Evolutionary conservation across 2,329 filamentous ascomycete genomes (phyloP).

Genomic region (Pseudogymnoascus sp.): DNA sequence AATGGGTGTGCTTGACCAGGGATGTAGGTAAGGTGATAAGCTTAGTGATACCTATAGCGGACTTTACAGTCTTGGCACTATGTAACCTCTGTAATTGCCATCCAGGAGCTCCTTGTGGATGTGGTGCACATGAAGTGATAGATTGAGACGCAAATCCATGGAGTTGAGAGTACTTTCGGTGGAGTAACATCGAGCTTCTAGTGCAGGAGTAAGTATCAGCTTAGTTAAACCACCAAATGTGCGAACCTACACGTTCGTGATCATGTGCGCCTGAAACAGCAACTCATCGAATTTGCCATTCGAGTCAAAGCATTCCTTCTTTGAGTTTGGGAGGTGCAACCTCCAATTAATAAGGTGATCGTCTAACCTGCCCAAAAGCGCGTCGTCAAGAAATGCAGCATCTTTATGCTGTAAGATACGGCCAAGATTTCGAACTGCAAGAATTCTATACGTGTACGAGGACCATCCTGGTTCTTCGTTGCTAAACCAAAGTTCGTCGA

Average conservation of each 20-base stretch:
- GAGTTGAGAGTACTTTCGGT: slow-evolving; percentile 70
- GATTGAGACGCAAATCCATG: slow-evolving; percentile 48
- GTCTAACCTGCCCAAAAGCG: slow-evolving; percentile 47
- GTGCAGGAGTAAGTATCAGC: neutral
- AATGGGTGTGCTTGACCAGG: slow-evolving; percentile 66
- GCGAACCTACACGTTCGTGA: slow-evolving; percentile 29
- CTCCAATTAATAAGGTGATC: slow-evolving; percentile 31
- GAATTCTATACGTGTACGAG: slow-evolving; percentile 32
- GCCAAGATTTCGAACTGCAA: slow-evolving; percentile 29
- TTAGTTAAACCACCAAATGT: neutral
- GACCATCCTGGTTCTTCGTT: slow-evolving; percentile 30
- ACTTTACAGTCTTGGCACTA: slow-evolving; percentile 69
- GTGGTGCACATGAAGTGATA: slow-evolving; percentile 59
- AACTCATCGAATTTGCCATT: slow-evolving; percentile 43
- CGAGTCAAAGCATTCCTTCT: slow-evolving; percentile 35
- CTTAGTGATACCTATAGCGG: slow-evolving; percentile 67
- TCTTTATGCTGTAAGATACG: slow-evolving; percentile 37
- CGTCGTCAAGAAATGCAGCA: slow-evolving; percentile 42
- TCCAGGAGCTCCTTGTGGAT: neutral
- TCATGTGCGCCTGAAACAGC: slow-evolving; percentile 30
- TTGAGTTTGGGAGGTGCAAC: slow-evolving; percentile 32
- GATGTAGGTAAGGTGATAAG: slow-evolving; percentile 65
- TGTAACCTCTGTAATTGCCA: slow-evolving; percentile 37
- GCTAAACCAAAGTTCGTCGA: slow-evolving; percentile 28
- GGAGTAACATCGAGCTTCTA: slow-evolving; percentile 62